phyloP scores from a whole-genome alignment of 23 red algal genomes.

The Chondrus crispus region DNA sequence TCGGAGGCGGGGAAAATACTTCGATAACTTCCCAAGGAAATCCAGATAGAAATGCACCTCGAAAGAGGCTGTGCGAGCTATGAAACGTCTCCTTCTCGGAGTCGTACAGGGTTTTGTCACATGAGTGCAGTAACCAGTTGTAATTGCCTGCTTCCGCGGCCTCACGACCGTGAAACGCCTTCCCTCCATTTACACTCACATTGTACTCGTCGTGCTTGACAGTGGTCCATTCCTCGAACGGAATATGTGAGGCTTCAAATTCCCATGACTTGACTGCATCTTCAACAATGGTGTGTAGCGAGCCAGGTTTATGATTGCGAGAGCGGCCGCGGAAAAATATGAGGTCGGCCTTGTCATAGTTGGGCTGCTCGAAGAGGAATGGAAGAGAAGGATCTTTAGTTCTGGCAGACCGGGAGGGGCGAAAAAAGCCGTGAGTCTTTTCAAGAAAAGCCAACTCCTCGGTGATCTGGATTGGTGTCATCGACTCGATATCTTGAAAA shows the following conservation, averaged over 20 bases:
- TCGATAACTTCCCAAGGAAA: conserved; percentile 72
- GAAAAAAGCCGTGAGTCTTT: conserved; percentile 13
- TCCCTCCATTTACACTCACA: conserved; percentile 59
- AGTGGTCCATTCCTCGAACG: conserved; percentile 16
- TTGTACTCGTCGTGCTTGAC: conserved; percentile 44
- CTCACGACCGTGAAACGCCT: conserved; percentile 23
- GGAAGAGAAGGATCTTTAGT: conserved; percentile 21
- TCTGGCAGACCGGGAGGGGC: conserved; percentile 38
- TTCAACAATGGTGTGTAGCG: conserved; percentile 53
- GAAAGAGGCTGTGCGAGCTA: conserved; percentile 40
- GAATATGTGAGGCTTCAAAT: conserved; percentile 54
- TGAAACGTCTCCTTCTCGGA: conserved; percentile 32
- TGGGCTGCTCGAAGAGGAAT: conserved; percentile 1
- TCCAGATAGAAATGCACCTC: conserved; percentile 41
- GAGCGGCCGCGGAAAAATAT: conserved; percentile 47
- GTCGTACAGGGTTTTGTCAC: conserved; percentile 57
- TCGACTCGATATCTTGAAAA: no score
- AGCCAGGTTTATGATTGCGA: background rate
- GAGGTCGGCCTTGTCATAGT: conserved; percentile 56
- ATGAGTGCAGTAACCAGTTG: conserved; percentile 56
- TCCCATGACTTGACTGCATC: conserved; percentile 71
- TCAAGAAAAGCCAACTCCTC: background rate
- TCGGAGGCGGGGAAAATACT: conserved; percentile 60
- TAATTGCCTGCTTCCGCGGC: conserved; percentile 48
- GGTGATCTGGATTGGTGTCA: background rate